Percentiles rank a stretch among this genome's conserved stretches.
These are phyloP conservation scores for Eucalyptus coolabah DNA, from an alignment of 345 rosid genomes.

Conservation along the genomic window DNA sequence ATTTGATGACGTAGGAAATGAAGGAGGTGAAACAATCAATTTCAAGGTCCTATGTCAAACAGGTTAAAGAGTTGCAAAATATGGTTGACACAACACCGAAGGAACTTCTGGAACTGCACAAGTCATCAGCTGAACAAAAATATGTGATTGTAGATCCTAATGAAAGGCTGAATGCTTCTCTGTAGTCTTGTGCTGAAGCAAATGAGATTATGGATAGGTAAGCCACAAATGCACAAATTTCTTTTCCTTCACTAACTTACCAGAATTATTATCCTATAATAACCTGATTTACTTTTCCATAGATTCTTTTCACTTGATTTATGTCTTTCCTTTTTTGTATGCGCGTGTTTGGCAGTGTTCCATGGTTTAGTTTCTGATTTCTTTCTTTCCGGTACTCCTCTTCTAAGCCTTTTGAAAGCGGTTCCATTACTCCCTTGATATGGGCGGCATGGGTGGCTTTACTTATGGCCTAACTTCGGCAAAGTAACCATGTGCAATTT, in stretches of 20 bases:
- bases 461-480: not conserved
- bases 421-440: not conserved
- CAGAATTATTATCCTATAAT: not conserved
- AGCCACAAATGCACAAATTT: not conserved
- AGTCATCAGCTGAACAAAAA: conserved; percentile 62
- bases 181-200: conserved; percentile 79
- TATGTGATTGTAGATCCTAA: conserved; percentile 64
- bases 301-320: not conserved
- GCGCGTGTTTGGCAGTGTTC: not conserved
- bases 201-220: conserved; percentile 78
- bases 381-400: not conserved
- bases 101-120: conserved; percentile 42
- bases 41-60: conserved; percentile 32
- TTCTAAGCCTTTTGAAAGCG: not conserved
- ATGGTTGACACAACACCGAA: conserved; percentile 36
- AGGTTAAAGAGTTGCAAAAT: conserved; percentile 38
- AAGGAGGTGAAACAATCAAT: conserved; percentile 50
- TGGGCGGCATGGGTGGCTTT: not conserved
- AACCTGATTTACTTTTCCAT: not conserved
- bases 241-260: not conserved
- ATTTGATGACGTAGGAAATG: conserved; percentile 37
- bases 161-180: conserved; percentile 61
- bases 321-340: not conserved
- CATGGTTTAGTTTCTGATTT: not conserved
- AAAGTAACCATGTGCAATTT: not conserved